phyloP scores from a whole-genome alignment of 2,329 filamentous ascomycete genomes.

The Alternaria metachromatica region DNA sequence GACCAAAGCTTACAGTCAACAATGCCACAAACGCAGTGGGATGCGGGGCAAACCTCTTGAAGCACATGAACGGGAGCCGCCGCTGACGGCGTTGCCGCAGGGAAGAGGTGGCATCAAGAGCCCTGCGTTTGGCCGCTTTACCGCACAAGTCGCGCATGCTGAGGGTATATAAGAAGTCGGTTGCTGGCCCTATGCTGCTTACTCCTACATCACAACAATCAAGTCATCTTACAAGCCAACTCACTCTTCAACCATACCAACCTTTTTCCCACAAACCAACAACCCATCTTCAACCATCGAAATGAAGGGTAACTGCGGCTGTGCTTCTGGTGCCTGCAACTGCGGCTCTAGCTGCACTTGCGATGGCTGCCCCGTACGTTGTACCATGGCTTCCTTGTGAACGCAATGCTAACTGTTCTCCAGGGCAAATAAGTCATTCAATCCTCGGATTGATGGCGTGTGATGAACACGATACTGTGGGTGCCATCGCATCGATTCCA shows the following conservation, averaged over 20 bases:
- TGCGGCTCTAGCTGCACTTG: constrained; percentile 33
- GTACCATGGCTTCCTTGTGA: neutral
- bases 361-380: constrained; percentile 36
- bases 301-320: constrained; percentile 37
- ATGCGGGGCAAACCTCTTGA: constrained; percentile 2
- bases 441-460: neutral
- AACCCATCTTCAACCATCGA: constrained; percentile 2
- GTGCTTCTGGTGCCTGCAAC: constrained; percentile 31
- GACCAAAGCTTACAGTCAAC: neutral
- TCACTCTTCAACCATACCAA: neutral
- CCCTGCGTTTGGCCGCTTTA: neutral
- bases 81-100: neutral
- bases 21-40: neutral
- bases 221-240: neutral
- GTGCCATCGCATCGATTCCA: neutral
- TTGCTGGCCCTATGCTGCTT: neutral
- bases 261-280: neutral
- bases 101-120: neutral
- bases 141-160: constrained; percentile 32
- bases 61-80: neutral
- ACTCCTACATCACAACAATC: neutral
- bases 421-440: constrained; percentile 26
- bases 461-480: neutral
- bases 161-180: constrained; percentile 17
- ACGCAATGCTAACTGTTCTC: neutral